Evolutionary conservation across 2,329 filamentous ascomycete genomes (phyloP).

Genomic region (Nakataea oryzae): DNA sequence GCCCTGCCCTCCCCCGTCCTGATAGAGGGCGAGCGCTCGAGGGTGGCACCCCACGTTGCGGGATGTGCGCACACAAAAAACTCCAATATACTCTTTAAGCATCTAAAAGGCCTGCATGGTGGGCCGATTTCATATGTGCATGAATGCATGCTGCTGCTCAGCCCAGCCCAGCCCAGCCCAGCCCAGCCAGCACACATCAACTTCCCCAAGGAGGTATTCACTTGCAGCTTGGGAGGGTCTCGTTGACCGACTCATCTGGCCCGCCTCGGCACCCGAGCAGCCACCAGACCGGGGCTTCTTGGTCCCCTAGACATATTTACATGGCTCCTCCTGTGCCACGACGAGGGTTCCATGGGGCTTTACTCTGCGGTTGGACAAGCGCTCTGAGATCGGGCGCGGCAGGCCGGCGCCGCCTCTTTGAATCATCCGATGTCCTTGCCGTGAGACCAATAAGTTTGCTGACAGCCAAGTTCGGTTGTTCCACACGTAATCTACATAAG

Average conservation of each 20-base stretch:
- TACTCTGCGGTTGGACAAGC: not conserved
- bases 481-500: not conserved
- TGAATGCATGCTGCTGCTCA: not conserved
- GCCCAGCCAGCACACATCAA: no score
- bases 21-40: not conserved
- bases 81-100: no score
- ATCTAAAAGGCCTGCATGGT: no score
- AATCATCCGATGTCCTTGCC: no score
- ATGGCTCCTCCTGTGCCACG: no score
- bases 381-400: no score
- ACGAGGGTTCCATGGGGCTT: not conserved
- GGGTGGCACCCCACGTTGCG: not conserved
- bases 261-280: no score
- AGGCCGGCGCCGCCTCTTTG: no score
- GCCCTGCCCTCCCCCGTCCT: not conserved
- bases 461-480: not conserved
- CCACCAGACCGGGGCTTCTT: not conserved
- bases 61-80: not conserved
- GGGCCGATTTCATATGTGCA: not conserved
- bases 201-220: no score
- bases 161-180: not conserved
- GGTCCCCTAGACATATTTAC: no score
- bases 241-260: no score
- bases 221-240: no score
- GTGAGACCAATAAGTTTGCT: not conserved